Percentiles rank a stretch among this genome's conserved stretches.
These are phyloP conservation scores for Plasmodium blacklocki DNA, from an alignment of 169 alveolate genomes.

Conservation along the genomic window DNA sequence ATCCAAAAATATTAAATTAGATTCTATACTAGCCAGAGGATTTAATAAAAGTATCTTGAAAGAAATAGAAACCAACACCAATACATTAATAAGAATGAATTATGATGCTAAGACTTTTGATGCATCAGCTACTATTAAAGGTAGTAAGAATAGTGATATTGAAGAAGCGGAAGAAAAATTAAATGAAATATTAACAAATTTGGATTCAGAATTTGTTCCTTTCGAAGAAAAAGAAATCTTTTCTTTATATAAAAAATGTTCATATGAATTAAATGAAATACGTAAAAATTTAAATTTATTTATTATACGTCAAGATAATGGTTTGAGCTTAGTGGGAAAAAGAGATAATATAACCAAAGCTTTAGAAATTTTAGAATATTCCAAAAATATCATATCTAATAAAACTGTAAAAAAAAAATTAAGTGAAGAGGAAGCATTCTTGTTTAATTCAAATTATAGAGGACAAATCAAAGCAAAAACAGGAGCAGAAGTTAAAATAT, in stretches of 20 bases:
- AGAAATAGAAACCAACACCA: slow-evolving; percentile 34
- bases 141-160: slow-evolving; percentile 35
- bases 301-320: slow-evolving; percentile 63
- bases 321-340: slow-evolving; percentile 49
- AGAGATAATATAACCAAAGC: slow-evolving; percentile 48
- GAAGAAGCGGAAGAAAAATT: slow-evolving; percentile 68
- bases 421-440: slow-evolving; percentile 56
- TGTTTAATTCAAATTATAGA: slow-evolving; percentile 61
- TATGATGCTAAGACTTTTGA: slow-evolving; percentile 51
- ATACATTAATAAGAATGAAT: slow-evolving; percentile 56
- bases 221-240: slow-evolving; percentile 60
- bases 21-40: slow-evolving; percentile 59
- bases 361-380: slow-evolving; percentile 48
- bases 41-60: slow-evolving; percentile 52
- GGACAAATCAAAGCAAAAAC: slow-evolving; percentile 46
- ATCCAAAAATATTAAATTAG: slow-evolving; percentile 34
- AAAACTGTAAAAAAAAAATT: slow-evolving; percentile 59
- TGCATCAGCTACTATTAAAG: slow-evolving; percentile 64
- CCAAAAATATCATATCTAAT: slow-evolving; percentile 33
- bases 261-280: slow-evolving; percentile 70
- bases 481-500: slow-evolving; percentile 72
- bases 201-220: slow-evolving; percentile 34
- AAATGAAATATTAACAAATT: slow-evolving; percentile 26
- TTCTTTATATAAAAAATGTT: slow-evolving; percentile 41
- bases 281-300: slow-evolving; percentile 44